These are phyloP conservation scores for Fraxinus cuspidata DNA, from an alignment of 257 asterid species.

Conservation along the genomic window DNA sequence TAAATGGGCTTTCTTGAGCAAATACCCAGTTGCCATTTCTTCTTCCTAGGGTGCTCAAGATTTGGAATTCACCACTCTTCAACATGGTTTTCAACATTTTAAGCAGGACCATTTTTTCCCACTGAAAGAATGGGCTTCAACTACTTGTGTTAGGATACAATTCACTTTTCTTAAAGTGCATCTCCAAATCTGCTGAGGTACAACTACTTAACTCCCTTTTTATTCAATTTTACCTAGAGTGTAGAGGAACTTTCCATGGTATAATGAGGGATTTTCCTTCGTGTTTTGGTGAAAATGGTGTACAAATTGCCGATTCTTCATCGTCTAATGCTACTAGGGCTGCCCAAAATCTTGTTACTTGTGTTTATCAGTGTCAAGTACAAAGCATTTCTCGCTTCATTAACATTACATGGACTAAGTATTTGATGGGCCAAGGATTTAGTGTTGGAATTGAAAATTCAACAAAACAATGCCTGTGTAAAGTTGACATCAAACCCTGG, in stretches of 20 bases:
- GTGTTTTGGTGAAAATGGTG: constrained; percentile 78
- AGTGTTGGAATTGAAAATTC: constrained; percentile 47
- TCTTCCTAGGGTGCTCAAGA: background rate
- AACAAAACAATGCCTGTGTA: background rate
- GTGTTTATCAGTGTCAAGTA: constrained; percentile 47
- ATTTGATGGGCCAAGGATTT: constrained; percentile 61
- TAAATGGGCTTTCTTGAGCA: constrained; percentile 16
- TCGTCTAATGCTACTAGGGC: constrained; percentile 35
- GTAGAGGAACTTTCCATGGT: constrained; percentile 3
- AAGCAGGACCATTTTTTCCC: background rate
- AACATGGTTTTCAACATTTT: background rate
- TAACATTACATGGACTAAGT: constrained; percentile 60
- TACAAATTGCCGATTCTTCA: constrained; percentile 53
- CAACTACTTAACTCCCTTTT: background rate
- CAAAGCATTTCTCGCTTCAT: constrained; percentile 50
- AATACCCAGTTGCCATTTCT: constrained; percentile 20
- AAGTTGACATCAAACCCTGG: constrained; percentile 69
- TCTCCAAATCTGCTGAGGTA: constrained; percentile 25
- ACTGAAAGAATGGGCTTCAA: background rate
- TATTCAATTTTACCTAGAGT: background rate
- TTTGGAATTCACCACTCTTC: constrained; percentile 3
- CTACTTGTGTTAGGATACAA: background rate
- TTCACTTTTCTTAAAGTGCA: constrained; percentile 18
- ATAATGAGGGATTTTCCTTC: constrained; percentile 78
- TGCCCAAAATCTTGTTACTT: constrained; percentile 58